These are phyloP conservation scores for Pythium dissimile DNA, from an alignment of 352 stramenopile species.

Conservation along the genomic window DNA sequence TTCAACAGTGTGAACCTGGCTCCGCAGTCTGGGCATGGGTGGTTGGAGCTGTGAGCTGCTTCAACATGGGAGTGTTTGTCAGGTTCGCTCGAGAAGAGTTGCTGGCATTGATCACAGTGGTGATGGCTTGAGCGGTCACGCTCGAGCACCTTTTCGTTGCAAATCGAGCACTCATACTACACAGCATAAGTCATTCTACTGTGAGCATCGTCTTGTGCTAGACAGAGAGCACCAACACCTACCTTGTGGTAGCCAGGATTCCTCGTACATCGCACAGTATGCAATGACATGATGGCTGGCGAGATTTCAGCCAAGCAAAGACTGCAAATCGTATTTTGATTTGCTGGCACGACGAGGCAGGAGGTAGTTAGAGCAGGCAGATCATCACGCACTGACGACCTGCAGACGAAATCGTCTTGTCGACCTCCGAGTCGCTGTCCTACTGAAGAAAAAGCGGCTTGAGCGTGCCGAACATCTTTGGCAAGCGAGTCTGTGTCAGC, in stretches of 20 bases:
- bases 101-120: slow-evolving; percentile 35
- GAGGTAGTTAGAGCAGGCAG: neutral
- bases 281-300: slow-evolving; percentile 29
- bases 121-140: slow-evolving; percentile 28
- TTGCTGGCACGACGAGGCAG: neutral
- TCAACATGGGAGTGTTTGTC: slow-evolving; percentile 17
- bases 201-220: neutral
- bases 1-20: slow-evolving; percentile 24
- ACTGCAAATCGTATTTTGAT: neutral
- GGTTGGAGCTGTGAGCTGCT: slow-evolving; percentile 17
- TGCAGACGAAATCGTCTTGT: too few relatives aligned
- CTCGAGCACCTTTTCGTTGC: slow-evolving; percentile 30
- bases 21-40: slow-evolving; percentile 30
- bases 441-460: slow-evolving; percentile 22
- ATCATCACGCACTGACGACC: too few relatives aligned
- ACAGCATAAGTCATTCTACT: neutral
- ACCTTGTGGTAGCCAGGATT: slow-evolving; percentile 58
- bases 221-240: neutral
- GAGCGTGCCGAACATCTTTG: slow-evolving; percentile 19
- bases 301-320: slow-evolving; percentile 33
- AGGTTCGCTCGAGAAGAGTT: slow-evolving; percentile 19
- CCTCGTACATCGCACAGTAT: slow-evolving; percentile 38
- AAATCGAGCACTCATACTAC: slow-evolving; percentile 42
- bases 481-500: slow-evolving; percentile 14
- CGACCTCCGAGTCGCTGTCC: slow-evolving; percentile 21